Evolutionary conservation across 108 stramenopile genomes (phyloP).

Genomic region (Stephanodiscus triporus): DNA sequence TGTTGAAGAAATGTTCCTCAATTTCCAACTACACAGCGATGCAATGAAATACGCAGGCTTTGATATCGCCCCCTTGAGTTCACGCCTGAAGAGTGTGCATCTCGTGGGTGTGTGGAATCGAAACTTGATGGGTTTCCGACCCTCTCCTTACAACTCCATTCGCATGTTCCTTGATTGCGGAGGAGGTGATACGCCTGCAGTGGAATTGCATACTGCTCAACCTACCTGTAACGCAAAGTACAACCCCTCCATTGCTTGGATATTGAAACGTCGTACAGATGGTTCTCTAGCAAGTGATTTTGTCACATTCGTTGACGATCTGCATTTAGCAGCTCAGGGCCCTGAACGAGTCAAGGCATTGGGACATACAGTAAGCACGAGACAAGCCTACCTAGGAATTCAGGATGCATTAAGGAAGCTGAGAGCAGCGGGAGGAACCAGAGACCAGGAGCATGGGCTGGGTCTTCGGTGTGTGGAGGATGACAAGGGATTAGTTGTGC

Average conservation of each 20-base stretch:
- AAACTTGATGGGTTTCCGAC: slow-evolving; percentile 36
- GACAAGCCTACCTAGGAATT: slow-evolving; percentile 32
- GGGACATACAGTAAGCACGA: slow-evolving; percentile 12
- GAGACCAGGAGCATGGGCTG: slow-evolving; percentile 42
- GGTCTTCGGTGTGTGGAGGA: slow-evolving; percentile 9
- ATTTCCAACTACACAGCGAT: slow-evolving; percentile 15
- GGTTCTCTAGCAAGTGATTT: slow-evolving; percentile 40
- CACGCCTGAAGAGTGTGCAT: neutral
- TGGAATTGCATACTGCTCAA: slow-evolving; percentile 28
- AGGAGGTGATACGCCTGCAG: slow-evolving; percentile 27
- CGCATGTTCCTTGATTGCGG: slow-evolving; percentile 19
- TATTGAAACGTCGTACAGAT: slow-evolving; percentile 22
- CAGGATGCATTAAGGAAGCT: slow-evolving; percentile 56
- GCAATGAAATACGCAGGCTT: slow-evolving; percentile 22
- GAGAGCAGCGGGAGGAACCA: slow-evolving; percentile 2
- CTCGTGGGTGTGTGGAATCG: slow-evolving; percentile 23
- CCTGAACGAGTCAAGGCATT: slow-evolving; percentile 14
- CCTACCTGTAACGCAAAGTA: slow-evolving; percentile 23
- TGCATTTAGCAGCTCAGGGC: slow-evolving; percentile 16
- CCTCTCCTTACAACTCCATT: slow-evolving; percentile 35
- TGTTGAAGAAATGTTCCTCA: too few species aligned
- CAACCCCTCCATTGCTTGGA: slow-evolving; percentile 26
- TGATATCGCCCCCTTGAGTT: slow-evolving; percentile 16
- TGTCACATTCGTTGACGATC: slow-evolving; percentile 48
- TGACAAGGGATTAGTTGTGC: slow-evolving; percentile 17